Evolutionary conservation across 176 grass and related monocot genomes (phyloP).

Genomic region (Bothriochloa decipiens): DNA sequence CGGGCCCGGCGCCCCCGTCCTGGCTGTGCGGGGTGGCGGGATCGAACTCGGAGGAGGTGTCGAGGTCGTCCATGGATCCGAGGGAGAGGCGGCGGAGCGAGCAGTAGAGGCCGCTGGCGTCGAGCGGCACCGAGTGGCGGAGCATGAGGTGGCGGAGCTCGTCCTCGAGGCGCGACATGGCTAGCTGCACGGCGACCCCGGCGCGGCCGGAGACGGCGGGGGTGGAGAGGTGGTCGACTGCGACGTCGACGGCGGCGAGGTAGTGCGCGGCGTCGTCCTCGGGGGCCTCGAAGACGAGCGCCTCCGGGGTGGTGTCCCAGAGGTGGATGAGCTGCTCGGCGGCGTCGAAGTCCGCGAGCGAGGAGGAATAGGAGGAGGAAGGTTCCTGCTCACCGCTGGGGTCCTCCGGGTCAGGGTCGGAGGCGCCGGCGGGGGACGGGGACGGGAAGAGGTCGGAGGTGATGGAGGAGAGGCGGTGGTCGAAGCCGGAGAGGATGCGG

Average conservation of each 20-base stretch:
- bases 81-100: conserved; percentile 91
- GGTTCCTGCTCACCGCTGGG: not conserved
- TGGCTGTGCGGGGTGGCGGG: conserved; percentile 56
- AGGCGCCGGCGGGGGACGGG: not conserved
- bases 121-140: conserved; percentile 75
- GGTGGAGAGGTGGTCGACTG: conserved; percentile 31
- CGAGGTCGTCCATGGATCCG: conserved; percentile 79
- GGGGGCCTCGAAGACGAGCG: conserved; percentile 75
- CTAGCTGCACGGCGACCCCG: conserved; percentile 68
- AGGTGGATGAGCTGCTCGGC: conserved; percentile 75
- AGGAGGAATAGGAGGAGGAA: not conserved
- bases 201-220: conserved; percentile 32
- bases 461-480: conserved; percentile 85
- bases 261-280: conserved; percentile 54
- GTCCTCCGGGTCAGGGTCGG: not conserved
- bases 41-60: conserved; percentile 83
- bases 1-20: conserved; percentile 41
- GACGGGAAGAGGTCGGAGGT: conserved; percentile 62
- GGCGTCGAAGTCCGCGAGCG: conserved; percentile 42
- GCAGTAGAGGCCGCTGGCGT: conserved; percentile 72
- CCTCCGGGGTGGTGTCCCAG: conserved; percentile 74
- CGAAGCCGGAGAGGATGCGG: conserved; percentile 94
- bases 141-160: conserved; percentile 83
- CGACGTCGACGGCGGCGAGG: conserved; percentile 60
- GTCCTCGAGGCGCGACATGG: conserved; percentile 90